Evolutionary conservation across 2,329 filamentous ascomycete species (phyloP), one percentile per base, ranked within the genome.

Genomic region (Laburnicola sp.): DNA sequence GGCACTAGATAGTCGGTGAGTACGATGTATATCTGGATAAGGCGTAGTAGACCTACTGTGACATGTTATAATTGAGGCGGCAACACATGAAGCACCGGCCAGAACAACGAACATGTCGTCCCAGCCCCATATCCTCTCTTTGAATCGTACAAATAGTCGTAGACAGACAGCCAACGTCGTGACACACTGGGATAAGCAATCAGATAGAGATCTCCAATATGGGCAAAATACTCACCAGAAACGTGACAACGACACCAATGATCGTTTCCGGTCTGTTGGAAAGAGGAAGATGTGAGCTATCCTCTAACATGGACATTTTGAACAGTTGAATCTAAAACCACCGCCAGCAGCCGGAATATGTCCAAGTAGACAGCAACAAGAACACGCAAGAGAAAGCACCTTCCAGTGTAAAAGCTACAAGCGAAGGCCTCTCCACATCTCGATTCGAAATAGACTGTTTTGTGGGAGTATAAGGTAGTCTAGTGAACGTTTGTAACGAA

Each of bases 21-120:
- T 47, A 51, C 8, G 1, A 23, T 2, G 4, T 2, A 26, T 16
- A n/a, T 4, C 9, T 30, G 21, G 8, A 32, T 7, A 7, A 32
- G 8, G 10, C 3, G 10, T 26, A 34, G 26, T 16, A 1, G 8
- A 60, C 69, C 40, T 63, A 74, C 71, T 65, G 6, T 69, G 27
- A 36, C 66, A 70, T 10, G 68, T 63, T 9, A 73, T 48, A 10
- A 32, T 54, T 9, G 70, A 65, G 5, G 68, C 71, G 7, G 58
- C 50, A 3, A 61, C 52, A 37, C 56, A 63, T 4, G 62, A 50
- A 8, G 65, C 43, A 7, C 45, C 56, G 7, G 70, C 66, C 6
- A 72, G 51, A 11, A 67, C 43, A 11, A 74, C 64, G 8, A 71
- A 68, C 2, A 63, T 28, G 50, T 74, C 71, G 44, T 74, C 71